Conservation (phyloP, 2,329 filamentous ascomycete species). For the Zasmidium angulare region DNA sequence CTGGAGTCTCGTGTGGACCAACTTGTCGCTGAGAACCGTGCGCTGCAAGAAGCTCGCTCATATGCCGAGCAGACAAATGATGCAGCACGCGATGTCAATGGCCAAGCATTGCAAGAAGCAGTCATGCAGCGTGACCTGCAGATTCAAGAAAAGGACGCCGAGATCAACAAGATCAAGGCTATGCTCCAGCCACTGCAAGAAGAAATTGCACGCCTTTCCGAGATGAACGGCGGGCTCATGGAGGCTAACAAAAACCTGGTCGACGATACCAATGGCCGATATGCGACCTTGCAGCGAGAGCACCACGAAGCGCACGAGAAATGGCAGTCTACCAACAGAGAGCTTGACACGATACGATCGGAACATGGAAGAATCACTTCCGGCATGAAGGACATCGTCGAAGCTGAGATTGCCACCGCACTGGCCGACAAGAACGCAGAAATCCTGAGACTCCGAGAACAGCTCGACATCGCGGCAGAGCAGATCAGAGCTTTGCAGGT, state of each 20-base stretch:
- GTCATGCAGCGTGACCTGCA: conserved; percentile 66
- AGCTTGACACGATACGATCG: conserved; percentile 67
- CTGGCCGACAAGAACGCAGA: conserved; percentile 82
- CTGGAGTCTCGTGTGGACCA: conserved; percentile 84
- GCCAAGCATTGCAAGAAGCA: conserved; percentile 49
- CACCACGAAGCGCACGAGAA: conserved; percentile 56
- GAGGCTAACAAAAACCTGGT: conserved; percentile 76
- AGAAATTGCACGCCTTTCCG: conserved; percentile 76
- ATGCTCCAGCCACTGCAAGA: conserved; percentile 77
- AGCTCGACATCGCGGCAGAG: conserved; percentile 70
- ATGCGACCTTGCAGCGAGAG: conserved; percentile 65
- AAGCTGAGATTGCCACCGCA: conserved; percentile 61
- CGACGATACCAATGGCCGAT: conserved; percentile 71
- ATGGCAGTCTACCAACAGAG: conserved; percentile 60
- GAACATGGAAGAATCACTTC: conserved; percentile 63
- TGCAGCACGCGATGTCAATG: conserved; percentile 50
- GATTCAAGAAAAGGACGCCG: conserved; percentile 77
- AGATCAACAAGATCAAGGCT: conserved; percentile 74
- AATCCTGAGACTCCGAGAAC: conserved; percentile 71
- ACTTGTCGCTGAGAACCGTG: conserved; percentile 78
- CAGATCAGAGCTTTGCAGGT: conserved; percentile 61
- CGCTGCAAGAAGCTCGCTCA: conserved; percentile 64
- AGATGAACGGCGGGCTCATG: conserved; percentile 77
- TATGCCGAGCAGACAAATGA: conserved; percentile 15
- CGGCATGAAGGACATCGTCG: conserved; percentile 62